A percentile compares a stretch with the other conserved stretches of the same genome.
These are phyloP conservation scores for Geosmithia morbida DNA, from an alignment of 2,329 filamentous ascomycete species.

Conservation along the genomic window DNA sequence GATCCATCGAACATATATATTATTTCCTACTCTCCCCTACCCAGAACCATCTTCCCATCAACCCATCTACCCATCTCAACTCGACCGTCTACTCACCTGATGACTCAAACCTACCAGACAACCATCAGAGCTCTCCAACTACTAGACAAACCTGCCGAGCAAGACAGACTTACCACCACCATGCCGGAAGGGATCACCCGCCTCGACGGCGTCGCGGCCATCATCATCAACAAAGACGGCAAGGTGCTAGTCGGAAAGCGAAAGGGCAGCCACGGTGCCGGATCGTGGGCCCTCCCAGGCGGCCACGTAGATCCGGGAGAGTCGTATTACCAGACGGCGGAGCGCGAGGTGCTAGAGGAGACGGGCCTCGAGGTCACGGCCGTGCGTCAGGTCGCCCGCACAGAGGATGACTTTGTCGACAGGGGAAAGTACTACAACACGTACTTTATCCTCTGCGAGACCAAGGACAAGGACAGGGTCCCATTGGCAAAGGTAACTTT, in stretches of 20 bases:
- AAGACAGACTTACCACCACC: too few species aligned
- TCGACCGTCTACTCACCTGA: too few species aligned
- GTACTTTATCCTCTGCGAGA: conserved; percentile 45
- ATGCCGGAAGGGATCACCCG: conserved; percentile 9
- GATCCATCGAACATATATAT: too few species aligned
- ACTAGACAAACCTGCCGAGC: not conserved
- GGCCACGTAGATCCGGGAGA: conserved; percentile 64
- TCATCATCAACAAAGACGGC: conserved; percentile 27
- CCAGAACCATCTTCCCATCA: too few species aligned
- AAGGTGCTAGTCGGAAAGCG: conserved; percentile 31
- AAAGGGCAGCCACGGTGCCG: conserved; percentile 32
- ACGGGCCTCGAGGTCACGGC: conserved; percentile 45
- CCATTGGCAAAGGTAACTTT: conserved; percentile 37
- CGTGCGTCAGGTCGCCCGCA: conserved; percentile 35
- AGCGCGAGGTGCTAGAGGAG: conserved; percentile 56
- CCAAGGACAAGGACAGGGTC: conserved; percentile 21
- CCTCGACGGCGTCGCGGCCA: conserved; percentile 32
- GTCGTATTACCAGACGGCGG: conserved; percentile 35
- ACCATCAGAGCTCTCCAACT: too few species aligned
- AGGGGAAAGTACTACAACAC: conserved; percentile 63
- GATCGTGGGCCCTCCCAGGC: conserved; percentile 54
- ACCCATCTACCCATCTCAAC: too few species aligned
- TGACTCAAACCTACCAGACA: too few species aligned
- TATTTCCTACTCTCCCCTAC: too few species aligned
- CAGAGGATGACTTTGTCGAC: conserved; percentile 49